phyloP scores from a whole-genome alignment of 768 basidiomycete species.

The Psilocybe cubensis region DNA sequence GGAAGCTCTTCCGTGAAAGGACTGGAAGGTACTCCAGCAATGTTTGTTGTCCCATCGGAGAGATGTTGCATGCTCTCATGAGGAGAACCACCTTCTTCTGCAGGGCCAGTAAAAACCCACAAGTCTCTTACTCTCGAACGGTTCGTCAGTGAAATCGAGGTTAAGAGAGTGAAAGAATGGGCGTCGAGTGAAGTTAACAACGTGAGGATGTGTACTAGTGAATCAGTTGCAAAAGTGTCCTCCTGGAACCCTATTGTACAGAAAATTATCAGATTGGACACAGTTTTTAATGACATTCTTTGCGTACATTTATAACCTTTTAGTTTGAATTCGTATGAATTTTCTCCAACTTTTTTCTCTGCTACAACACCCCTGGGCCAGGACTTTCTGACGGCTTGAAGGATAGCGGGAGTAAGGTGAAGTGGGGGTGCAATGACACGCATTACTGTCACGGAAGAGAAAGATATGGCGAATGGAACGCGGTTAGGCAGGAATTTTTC shows the following conservation, averaged over 20 bases:
- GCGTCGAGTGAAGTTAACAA: conserved; percentile 68
- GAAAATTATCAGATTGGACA: conserved; percentile 8
- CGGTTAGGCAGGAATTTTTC: conserved; percentile 40
- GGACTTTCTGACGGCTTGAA: conserved; percentile 76
- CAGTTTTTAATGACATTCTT: background rate
- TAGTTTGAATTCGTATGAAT: conserved; percentile 78
- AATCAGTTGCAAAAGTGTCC: conserved; percentile 75
- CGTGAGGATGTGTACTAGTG: conserved; percentile 69
- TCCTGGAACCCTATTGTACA: conserved; percentile 69
- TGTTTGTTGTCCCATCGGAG: background rate
- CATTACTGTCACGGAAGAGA: conserved; percentile 65
- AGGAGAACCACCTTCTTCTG: conserved; percentile 32
- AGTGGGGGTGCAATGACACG: conserved; percentile 81
- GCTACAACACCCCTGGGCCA: conserved; percentile 83
- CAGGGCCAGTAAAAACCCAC: conserved; percentile 75
- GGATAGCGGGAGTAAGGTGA: conserved; percentile 75
- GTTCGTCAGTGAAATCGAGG: conserved; percentile 72
- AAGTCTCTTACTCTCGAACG: conserved; percentile 77
- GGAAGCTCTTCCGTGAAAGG: background rate
- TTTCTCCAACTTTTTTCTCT: conserved; percentile 75
- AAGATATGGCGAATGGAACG: conserved; percentile 73
- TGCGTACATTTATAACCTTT: conserved; percentile 80
- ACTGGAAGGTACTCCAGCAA: background rate
- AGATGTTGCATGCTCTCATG: conserved; percentile 25
- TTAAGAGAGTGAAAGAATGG: conserved; percentile 67